Conservation (phyloP, 768 basidiomycete species). For the Termitomyces sp. region DNA sequence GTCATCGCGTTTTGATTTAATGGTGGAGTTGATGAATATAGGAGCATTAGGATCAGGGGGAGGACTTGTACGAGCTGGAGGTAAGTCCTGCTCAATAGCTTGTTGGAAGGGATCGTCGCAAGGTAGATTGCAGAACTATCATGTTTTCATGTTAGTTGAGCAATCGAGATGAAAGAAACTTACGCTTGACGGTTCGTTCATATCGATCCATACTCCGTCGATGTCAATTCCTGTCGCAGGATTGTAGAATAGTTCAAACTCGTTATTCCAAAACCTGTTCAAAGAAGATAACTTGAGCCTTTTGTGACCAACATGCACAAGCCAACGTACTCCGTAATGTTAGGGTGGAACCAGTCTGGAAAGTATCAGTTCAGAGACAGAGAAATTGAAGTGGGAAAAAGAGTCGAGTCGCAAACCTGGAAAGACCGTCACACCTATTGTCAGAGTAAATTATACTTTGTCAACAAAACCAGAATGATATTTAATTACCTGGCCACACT, state of each 20-base stretch:
- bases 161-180: slow-evolving; percentile 10
- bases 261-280: slow-evolving; percentile 54
- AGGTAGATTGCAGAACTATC: slow-evolving; percentile 57
- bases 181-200: slow-evolving; percentile 71
- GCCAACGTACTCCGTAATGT: slow-evolving; percentile 37
- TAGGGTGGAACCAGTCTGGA: slow-evolving; percentile 56
- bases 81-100: slow-evolving; percentile 45
- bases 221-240: slow-evolving; percentile 53
- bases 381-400: background rate
- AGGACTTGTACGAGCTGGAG: slow-evolving; percentile 42
- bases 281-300: background rate
- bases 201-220: slow-evolving; percentile 71
- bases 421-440: slow-evolving; percentile 47
- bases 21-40: slow-evolving; percentile 34
- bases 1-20: slow-evolving; percentile 24
- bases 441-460: background rate
- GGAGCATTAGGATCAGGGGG: slow-evolving; percentile 50
- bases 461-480: slow-evolving; percentile 3
- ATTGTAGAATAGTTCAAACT: slow-evolving; percentile 53
- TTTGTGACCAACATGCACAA: background rate
- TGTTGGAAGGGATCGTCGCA: slow-evolving; percentile 57
- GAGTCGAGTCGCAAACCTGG: slow-evolving; percentile 39
- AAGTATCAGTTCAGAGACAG: background rate
- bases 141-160: background rate
- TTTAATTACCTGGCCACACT: slow-evolving; percentile 55